Evolutionary conservation across 176 grass and related monocot species (phyloP), one percentile per base, ranked within the genome.

Genomic region (Aegilops speltoides): DNA sequence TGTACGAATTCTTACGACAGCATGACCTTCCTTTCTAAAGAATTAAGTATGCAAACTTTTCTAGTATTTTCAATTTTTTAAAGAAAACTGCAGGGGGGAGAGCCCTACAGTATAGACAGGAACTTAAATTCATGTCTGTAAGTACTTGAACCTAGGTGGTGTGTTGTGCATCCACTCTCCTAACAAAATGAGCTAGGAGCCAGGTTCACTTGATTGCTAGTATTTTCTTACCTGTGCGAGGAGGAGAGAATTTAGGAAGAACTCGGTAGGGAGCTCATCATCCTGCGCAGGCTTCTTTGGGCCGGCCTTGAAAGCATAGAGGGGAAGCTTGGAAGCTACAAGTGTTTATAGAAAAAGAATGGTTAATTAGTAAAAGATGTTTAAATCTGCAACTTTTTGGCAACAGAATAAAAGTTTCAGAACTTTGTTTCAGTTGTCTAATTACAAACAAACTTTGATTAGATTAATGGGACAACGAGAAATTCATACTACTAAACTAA

Each of bases 241-340:
- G 86, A 95, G 81, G 60, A 95, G 85, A 29, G 77, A 57, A 61
- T 91, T 85, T 50, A 95, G 93, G 81, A 95, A 95, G 85, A 92
- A 91, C 61, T 85, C 82, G 8, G 85, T 29, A 19, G 89, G 86
- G 63, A 66, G 77, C 15, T 57, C 82, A 32, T 85, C 89, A 10
- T 38, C 86, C 45, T 54, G 81, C 1, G 22, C 26, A 38, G 78
- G 34, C 6, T 70, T 61, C 40, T 67, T 81, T 11, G 67, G 25
- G n/a, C 80, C 64, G 38, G 68, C 83, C 73, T 89, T 92, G 79
- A 88, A 88, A 76, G 68, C 79, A 78, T 95, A 92, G 12, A 90
- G 88, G 8, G 93, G 93, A 59, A 95, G 93, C 73, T 95, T 95
- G 45, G 93, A 90, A 16, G 71, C 93, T 95, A 86, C 43, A 57